These are phyloP conservation scores for Hypoxylon sp. DNA, from an alignment of 2,329 filamentous ascomycete genomes.

Conservation along the genomic window DNA sequence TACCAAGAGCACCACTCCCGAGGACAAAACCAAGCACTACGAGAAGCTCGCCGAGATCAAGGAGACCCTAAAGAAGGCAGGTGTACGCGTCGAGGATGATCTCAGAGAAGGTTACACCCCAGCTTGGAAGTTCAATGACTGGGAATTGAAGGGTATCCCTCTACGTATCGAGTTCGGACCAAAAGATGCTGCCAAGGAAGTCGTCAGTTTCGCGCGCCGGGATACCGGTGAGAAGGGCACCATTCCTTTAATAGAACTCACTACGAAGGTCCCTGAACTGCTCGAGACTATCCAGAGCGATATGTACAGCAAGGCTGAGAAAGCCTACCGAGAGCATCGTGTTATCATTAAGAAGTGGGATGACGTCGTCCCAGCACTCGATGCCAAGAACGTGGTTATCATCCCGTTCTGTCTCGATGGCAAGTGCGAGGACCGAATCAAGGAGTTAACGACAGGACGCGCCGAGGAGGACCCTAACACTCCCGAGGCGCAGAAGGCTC, in stretches of 20 bases:
- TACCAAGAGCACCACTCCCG: constrained; percentile 86
- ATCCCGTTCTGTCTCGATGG: constrained; percentile 89
- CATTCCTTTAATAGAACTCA: constrained; percentile 81
- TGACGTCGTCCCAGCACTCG: constrained; percentile 89
- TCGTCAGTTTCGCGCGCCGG: constrained; percentile 88
- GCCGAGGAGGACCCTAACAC: constrained; percentile 75
- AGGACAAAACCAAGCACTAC: constrained; percentile 83
- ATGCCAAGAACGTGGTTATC: constrained; percentile 91
- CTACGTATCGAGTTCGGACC: constrained; percentile 96
- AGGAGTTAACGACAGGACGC: constrained; percentile 81
- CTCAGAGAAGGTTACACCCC: constrained; percentile 92
- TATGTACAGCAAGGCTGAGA: constrained; percentile 82
- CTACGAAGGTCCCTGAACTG: constrained; percentile 80
- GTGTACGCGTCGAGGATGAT: constrained; percentile 85
- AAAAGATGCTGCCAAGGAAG: constrained; percentile 89
- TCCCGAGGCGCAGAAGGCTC: constrained; percentile 67
- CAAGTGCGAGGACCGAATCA: constrained; percentile 94
- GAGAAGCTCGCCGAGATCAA: constrained; percentile 81
- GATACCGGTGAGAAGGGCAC: constrained; percentile 88
- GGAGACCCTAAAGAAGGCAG: constrained; percentile 77
- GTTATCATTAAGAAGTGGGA: constrained; percentile 89
- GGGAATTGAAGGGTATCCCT: constrained; percentile 96
- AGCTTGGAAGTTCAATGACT: constrained; percentile 99
- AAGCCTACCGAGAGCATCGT: constrained; percentile 83
- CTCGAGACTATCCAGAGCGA: constrained; percentile 92